These are phyloP conservation scores for Coniella vitis DNA, from an alignment of 2,329 filamentous ascomycete species.

Conservation along the genomic window DNA sequence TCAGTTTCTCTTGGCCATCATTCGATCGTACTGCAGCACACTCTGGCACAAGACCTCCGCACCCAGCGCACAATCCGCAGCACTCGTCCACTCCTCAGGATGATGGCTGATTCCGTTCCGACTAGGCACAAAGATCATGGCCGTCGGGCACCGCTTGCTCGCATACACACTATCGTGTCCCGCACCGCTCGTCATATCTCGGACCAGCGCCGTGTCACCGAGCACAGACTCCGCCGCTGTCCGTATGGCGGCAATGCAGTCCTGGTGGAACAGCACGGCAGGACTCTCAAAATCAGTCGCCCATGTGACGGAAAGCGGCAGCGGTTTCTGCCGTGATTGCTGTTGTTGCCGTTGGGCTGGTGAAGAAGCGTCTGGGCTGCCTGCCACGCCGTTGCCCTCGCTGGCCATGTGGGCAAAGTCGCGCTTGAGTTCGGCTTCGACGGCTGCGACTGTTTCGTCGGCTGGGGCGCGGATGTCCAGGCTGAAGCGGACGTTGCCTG, in stretches of 20 bases:
- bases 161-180: conserved; percentile 51
- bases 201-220: conserved; percentile 35
- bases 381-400: conserved; percentile 35
- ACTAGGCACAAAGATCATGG: conserved; percentile 62
- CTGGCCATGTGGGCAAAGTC: conserved; percentile 56
- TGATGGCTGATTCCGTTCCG: conserved; percentile 58
- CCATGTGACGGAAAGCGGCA: conserved; percentile 47
- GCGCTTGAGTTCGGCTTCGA: conserved; percentile 48
- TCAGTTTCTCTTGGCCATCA: background rate
- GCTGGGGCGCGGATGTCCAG: conserved; percentile 59
- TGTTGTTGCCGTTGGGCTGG: background rate
- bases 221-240: conserved; percentile 52
- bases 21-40: conserved; percentile 31
- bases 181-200: conserved; percentile 35
- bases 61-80: conserved; percentile 52
- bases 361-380: too few relatives aligned
- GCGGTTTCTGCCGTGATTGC: conserved; percentile 23
- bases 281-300: conserved; percentile 54
- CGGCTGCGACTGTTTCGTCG: conserved; percentile 47
- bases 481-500: conserved; percentile 59
- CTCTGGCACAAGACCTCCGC: conserved; percentile 41
- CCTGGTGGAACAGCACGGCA: conserved; percentile 57
- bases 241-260: conserved; percentile 60
- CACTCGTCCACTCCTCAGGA: conserved; percentile 54
- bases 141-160: conserved; percentile 51